Percentiles rank a stretch among this genome's conserved stretches.
These are phyloP conservation scores for Lippia alba DNA, from an alignment of 305 asterid species.

Conservation along the genomic window DNA sequence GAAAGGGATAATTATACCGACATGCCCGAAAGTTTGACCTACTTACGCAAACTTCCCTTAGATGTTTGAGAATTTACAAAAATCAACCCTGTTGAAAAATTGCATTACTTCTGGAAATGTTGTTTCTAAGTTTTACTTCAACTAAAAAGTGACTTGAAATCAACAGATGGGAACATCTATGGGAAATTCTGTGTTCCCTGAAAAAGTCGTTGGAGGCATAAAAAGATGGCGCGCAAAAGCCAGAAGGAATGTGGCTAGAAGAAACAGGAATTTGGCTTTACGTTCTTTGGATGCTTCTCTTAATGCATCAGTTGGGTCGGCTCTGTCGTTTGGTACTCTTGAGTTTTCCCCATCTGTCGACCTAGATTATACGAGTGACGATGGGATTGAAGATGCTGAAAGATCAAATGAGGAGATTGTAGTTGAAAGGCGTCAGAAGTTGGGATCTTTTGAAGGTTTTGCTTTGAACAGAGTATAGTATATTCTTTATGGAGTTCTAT, in stretches of 20 bases:
- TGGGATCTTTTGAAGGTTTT: conserved; percentile 57
- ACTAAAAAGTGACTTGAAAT: conserved; percentile 3
- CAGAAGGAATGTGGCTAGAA: conserved; percentile 51
- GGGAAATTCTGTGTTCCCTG: conserved; percentile 57
- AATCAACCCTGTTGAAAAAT: not conserved
- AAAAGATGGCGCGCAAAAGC: conserved; percentile 70
- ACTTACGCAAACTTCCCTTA: no score
- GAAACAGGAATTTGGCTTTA: conserved; percentile 30
- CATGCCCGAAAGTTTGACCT: no score
- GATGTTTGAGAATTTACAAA: no score
- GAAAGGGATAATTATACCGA: no score
- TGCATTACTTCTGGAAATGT: not conserved
- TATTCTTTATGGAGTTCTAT: not conserved
- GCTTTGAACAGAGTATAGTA: conserved; percentile 29
- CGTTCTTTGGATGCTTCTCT: conserved; percentile 44
- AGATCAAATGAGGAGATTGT: conserved; percentile 37
- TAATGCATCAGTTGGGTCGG: conserved; percentile 45
- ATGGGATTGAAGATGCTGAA: conserved; percentile 17
- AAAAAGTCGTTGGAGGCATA: conserved; percentile 51
- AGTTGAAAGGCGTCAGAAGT: conserved; percentile 30
- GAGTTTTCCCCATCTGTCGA: conserved; percentile 48
- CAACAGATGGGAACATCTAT: conserved; percentile 76
- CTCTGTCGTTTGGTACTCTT: conserved; percentile 47
- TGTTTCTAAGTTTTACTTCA: not conserved
- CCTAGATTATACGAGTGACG: conserved; percentile 42